Base-by-base conservation (phyloP, 192 early-diverging fungal species). In the Mortierella hygrophila region DNA sequence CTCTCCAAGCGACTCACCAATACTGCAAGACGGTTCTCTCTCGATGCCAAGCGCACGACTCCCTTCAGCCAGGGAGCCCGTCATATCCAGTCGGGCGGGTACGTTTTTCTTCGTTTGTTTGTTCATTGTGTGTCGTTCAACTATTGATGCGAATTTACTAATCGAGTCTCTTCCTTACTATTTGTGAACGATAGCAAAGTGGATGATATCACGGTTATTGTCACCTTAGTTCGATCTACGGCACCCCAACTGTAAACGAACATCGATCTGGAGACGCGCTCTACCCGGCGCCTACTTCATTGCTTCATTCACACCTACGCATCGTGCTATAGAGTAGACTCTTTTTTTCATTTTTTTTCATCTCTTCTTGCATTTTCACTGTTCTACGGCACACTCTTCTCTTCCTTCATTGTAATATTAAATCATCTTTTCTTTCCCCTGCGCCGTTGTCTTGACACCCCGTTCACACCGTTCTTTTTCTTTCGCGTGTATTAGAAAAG, bases 121-220 rank as follows among this genome's bases (percentile, higher is more conserved):
- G 41, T 16, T 75, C 23, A 40, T n/a, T 11, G 1, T 60, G 11
- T 26, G 41, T 32, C 32, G 29, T 7, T 72, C 49, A 18, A 4
- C 16, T 20, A 16, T 20, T 21, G 49, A 3, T 6, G 18, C 16
- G 26, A 40, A 26, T 63, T 69, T 42, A 20, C 32, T 68, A 9
- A 32, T 69, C 55, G 40, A 73, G 4, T 26, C 35, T 23, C 38
- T 49, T 78, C 69, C 10, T 71, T 74, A n/a, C 20, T 40, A 42
- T 13, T 47, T 18, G 8, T 57, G 23, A 47, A 15, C 0, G 69
- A 18, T 85, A 89, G 92, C 69, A 93, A 93, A 81, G 79, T 91
- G 37, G 92, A 93, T 65, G 92, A 93, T 72, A 93, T 93, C 65
- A 92, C 91, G 7, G 91, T 90, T 44, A 88, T 93, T 47, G 89